phyloP scores from a whole-genome alignment of 2,329 filamentous ascomycete genomes.

The Neocatenulostroma microsporum region DNA sequence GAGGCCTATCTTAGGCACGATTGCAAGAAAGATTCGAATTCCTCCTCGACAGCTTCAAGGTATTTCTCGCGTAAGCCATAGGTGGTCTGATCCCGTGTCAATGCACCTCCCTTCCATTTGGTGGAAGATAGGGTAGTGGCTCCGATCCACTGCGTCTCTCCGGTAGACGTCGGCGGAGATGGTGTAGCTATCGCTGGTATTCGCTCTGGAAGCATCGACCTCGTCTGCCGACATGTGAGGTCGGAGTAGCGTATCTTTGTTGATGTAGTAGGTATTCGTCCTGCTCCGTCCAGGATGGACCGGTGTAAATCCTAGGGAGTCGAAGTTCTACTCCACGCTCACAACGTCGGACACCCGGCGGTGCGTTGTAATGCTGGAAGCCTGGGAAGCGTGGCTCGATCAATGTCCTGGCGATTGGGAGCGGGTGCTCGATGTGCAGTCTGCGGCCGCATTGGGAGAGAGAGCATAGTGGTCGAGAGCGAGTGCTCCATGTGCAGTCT shows the following conservation, averaged over 20 bases:
- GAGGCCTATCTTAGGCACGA: too few species aligned
- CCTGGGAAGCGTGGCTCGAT: slow-evolving; percentile 82
- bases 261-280: slow-evolving; percentile 94
- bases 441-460: slow-evolving; percentile 65
- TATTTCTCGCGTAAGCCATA: slow-evolving; percentile 43
- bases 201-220: slow-evolving; percentile 66
- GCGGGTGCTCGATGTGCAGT: slow-evolving; percentile 83
- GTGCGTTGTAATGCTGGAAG: slow-evolving; percentile 68
- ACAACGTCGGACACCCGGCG: slow-evolving; percentile 84
- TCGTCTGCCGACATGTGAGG: slow-evolving; percentile 96
- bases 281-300: slow-evolving; percentile 81
- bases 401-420: slow-evolving; percentile 81
- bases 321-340: slow-evolving; percentile 80
- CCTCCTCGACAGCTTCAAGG: too few species aligned
- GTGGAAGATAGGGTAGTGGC: slow-evolving; percentile 94
- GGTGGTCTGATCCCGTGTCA: slow-evolving; percentile 70
- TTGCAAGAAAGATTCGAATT: too few species aligned
- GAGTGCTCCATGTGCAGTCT: slow-evolving; percentile 86
- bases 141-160: slow-evolving; percentile 86
- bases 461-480: slow-evolving; percentile 78
- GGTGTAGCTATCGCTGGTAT: slow-evolving; percentile 70
- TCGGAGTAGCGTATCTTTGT: slow-evolving; percentile 70
- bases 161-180: slow-evolving; percentile 96
- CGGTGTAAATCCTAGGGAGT: slow-evolving; percentile 82
- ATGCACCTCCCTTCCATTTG: slow-evolving; percentile 97